These are phyloP conservation scores for Leishmania tarentolae DNA, from an alignment of 208 protist species.

Conservation along the genomic window DNA sequence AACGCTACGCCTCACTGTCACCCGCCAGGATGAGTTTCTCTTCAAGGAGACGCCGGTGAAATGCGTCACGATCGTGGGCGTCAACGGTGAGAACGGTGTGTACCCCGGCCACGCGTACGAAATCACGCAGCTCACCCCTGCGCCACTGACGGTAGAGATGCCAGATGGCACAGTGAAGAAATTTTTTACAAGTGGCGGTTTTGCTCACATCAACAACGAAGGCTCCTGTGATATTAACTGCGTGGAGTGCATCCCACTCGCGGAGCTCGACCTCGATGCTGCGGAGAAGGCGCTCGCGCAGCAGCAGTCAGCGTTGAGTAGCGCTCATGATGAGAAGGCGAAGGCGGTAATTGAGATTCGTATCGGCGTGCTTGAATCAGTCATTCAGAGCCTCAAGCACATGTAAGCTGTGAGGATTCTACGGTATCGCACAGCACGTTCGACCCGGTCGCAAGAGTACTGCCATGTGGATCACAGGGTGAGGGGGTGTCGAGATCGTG, in stretches of 20 bases:
- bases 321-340: conserved; percentile 83
- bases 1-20: conserved; percentile 84
- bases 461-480: not conserved
- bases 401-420: conserved; percentile 1
- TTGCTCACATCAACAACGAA: conserved; percentile 93
- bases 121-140: conserved; percentile 78
- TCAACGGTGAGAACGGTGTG: conserved; percentile 85
- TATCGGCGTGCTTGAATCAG: conserved; percentile 72
- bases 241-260: conserved; percentile 85
- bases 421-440: not conserved
- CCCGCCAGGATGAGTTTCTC: conserved; percentile 91
- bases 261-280: conserved; percentile 72
- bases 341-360: conserved; percentile 84
- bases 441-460: not conserved
- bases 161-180: conserved; percentile 72
- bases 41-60: conserved; percentile 80
- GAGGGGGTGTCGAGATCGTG: not conserved
- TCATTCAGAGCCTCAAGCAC: conserved; percentile 68
- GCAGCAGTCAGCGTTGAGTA: conserved; percentile 56
- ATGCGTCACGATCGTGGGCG: conserved; percentile 78
- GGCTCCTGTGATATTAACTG: conserved; percentile 92
- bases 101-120: conserved; percentile 90
- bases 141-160: conserved; percentile 79
- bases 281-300: conserved; percentile 86
- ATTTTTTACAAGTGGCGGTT: conserved; percentile 89